Conservation (phyloP, 495 filamentous ascomycete genomes). For the Gamarada debralockiae region DNA sequence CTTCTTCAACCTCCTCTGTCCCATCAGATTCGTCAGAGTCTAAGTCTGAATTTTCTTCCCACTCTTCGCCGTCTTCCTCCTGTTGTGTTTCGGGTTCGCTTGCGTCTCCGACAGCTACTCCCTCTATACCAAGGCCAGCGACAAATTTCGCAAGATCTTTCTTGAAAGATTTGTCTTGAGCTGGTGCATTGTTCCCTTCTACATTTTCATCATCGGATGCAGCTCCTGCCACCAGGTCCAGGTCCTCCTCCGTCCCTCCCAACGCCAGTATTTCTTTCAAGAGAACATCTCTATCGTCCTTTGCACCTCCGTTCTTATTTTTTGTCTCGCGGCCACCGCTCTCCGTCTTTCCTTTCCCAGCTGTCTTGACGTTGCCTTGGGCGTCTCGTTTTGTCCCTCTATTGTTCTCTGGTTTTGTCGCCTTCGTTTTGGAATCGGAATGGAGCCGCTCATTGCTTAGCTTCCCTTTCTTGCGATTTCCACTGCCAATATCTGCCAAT, state of each 20-base stretch:
- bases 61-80: slow-evolving; percentile 19
- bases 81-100: slow-evolving; percentile 20
- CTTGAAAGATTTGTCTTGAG: slow-evolving; percentile 17
- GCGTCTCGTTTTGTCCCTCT: slow-evolving; percentile 44
- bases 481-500: slow-evolving; percentile 19
- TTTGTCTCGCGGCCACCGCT: slow-evolving; percentile 31
- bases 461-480: slow-evolving; percentile 8
- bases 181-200: slow-evolving; percentile 5
- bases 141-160: slow-evolving; percentile 24
- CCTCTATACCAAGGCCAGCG: slow-evolving; percentile 22
- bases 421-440: background rate
- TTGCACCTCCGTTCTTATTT: slow-evolving; percentile 27
- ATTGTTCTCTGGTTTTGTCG: slow-evolving; percentile 23
- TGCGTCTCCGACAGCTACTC: slow-evolving; percentile 5
- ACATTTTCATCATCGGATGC: slow-evolving; percentile 29
- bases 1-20: slow-evolving; percentile 20
- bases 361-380: slow-evolving; percentile 44
- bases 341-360: slow-evolving; percentile 18
- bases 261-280: slow-evolving; percentile 72
- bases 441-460: background rate
- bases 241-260: slow-evolving; percentile 73
- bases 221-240: slow-evolving; percentile 53
- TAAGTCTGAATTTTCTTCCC: slow-evolving; percentile 11
- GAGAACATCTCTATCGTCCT: slow-evolving; percentile 30
- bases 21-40: slow-evolving; percentile 25